Base-by-base conservation (phyloP, 768 basidiomycete genomes). In the Dendrothele bispora region DNA sequence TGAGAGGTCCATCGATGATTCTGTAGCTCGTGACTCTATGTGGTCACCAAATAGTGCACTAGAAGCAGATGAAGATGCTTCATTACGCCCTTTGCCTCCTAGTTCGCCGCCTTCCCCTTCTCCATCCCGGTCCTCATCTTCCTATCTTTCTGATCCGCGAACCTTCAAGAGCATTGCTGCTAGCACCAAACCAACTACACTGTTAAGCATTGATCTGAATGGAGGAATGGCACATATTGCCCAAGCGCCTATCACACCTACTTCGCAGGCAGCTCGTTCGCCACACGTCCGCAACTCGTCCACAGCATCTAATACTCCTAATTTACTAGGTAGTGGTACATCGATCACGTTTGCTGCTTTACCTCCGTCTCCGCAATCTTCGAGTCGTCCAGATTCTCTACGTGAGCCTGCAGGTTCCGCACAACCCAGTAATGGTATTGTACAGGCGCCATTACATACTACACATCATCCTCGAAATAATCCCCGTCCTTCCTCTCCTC, bases 401-500 rank as follows among this genome's bases (percentile, higher is more conserved):
- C 15, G 15, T 6, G 10, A 21, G 15, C 36, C 30, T 28, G 27
- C 32, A 11, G 35, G 37, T 18, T 37, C 49, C 17, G 24, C 42
- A 3, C 39, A 34, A 7, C 11, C 22, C 3, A 43, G 54, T 7
- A 61, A 64, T 49, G 58, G 59, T 38, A n/a, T 74, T 43, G 74
- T 87, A 15, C 91, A 94, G 61, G 91, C 91, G 7, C 95, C 95
- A 0, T 77, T 88, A 28, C 92, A 95, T 62, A 92, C 93, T 0
- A 71, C 80, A n/a, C 92, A 91, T 45, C 93, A 98, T 68, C 95
- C 95, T 8, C 82, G 93, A 38, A 91, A 97, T 65, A 99, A 99
- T 61, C 95, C 95, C 1, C 83, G 90, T 20, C 95, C 97, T 20
- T 87, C 88, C 14, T 91, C 91, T 5, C 88, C 91, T 18, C 95